A percentile compares a stretch with the other conserved stretches of the same genome.
Conservation (phyloP, 768 basidiomycete species). For the Suillus tomentosus region DNA sequence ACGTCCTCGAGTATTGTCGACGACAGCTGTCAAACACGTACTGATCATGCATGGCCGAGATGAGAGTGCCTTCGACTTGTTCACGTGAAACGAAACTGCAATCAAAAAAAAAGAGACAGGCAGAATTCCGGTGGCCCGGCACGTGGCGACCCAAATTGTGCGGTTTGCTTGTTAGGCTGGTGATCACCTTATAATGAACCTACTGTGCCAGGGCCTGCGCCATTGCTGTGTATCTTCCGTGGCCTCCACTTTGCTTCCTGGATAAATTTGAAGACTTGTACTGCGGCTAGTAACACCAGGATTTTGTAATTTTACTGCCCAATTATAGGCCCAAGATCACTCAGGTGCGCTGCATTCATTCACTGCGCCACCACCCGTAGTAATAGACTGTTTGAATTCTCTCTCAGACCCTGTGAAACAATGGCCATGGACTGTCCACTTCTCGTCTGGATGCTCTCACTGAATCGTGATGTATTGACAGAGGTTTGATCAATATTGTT, state of each 20-base stretch:
- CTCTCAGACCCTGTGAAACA: conserved; percentile 3
- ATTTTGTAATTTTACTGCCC: conserved; percentile 6
- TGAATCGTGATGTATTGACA: conserved; percentile 71
- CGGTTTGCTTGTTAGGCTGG: conserved; percentile 23
- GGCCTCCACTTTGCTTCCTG: conserved; percentile 12
- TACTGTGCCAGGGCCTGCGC: conserved; percentile 14
- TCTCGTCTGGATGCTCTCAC: conserved; percentile 78
- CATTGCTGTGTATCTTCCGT: conserved; percentile 6
- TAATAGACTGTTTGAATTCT: background rate
- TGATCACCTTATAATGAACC: conserved; percentile 31
- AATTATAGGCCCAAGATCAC: conserved; percentile 10
- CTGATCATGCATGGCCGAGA: conserved; percentile 5
- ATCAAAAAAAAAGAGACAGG: conserved; percentile 2
- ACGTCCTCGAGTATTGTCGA: background rate
- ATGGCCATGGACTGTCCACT: conserved; percentile 59
- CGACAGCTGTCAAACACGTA: conserved; percentile 6
- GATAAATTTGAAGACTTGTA: conserved; percentile 9
- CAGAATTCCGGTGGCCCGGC: conserved; percentile 19
- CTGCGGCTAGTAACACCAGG: background rate
- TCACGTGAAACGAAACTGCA: conserved; percentile 9
- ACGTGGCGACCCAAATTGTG: conserved; percentile 33
- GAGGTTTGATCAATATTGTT: conserved; percentile 42
- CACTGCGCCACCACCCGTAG: background rate
- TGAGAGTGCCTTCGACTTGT: conserved; percentile 8
- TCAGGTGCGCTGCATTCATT: conserved; percentile 9